A percentile compares a stretch with the other conserved stretches of the same genome.
Conservation (phyloP, 768 basidiomycete genomes). For the Boletus subparvulus region DNA sequence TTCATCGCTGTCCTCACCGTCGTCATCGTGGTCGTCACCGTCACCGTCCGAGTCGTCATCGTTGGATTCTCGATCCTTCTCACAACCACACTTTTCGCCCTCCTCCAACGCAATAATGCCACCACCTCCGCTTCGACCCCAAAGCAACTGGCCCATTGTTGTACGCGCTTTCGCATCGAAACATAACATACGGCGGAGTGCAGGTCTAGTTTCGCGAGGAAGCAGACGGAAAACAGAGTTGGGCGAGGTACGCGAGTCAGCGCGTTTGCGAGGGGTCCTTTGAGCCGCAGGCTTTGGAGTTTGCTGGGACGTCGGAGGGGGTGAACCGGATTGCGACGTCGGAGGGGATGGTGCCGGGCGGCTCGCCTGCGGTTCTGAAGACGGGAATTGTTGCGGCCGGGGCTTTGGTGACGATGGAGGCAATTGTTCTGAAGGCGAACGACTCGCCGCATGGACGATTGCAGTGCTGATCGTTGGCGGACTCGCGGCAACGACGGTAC, state of each 20-base stretch:
- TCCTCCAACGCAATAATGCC: conserved; percentile 53
- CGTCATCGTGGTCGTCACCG: conserved; percentile 43
- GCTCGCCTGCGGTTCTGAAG: conserved; percentile 21
- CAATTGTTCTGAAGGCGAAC: conserved; percentile 2
- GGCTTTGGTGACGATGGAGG: conserved; percentile 6
- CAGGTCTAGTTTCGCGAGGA: conserved; percentile 88
- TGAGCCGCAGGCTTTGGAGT: conserved; percentile 47
- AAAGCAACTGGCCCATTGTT: conserved; percentile 88
- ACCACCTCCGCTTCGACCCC: conserved; percentile 72
- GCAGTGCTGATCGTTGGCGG: conserved; percentile 4
- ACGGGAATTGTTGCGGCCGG: conserved; percentile 7
- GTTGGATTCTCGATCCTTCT: conserved; percentile 32
- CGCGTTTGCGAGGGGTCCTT: conserved; percentile 32
- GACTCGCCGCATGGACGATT: neutral
- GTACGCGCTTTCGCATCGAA: conserved; percentile 87
- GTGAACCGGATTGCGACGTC: conserved; percentile 13
- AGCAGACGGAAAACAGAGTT: conserved; percentile 96
- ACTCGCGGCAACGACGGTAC: neutral
- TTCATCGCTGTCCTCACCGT: conserved; percentile 14
- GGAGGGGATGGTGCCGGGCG: conserved; percentile 29
- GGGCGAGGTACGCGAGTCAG: conserved; percentile 28
- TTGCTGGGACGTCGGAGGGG: conserved; percentile 11
- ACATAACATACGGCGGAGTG: conserved; percentile 90
- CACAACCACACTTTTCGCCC: conserved; percentile 65
- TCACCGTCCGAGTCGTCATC: conserved; percentile 37